Percentiles rank a stretch among this genome's conserved stretches.
Evolutionary conservation across 2,329 filamentous ascomycete genomes (phyloP).

Genomic region (Escovopsis sp.): DNA sequence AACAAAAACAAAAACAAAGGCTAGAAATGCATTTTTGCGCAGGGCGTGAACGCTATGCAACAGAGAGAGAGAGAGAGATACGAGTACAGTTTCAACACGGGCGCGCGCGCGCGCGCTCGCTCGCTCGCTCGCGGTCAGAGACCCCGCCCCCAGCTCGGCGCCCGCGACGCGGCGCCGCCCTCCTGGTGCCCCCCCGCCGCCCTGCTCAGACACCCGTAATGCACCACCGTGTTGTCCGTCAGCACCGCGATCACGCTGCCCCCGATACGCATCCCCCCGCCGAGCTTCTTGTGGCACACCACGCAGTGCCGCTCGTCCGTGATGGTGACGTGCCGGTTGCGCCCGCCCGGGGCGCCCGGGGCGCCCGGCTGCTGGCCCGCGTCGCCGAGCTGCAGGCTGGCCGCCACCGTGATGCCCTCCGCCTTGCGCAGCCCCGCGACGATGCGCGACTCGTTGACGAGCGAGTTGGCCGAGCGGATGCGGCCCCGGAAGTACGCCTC

Average conservation of each 20-base stretch:
- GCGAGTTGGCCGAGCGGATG: conserved; percentile 71
- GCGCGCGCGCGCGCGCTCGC: no score
- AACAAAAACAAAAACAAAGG: not conserved
- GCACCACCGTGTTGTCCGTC: conserved; percentile 68
- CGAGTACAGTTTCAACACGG: no score
- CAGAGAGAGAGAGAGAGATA: no score
- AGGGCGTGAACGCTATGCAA: not conserved
- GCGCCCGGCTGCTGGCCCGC: conserved; percentile 15
- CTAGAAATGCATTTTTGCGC: not conserved
- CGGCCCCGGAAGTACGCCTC: conserved; percentile 85
- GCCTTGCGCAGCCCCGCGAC: conserved; percentile 63
- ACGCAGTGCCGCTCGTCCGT: conserved; percentile 80
- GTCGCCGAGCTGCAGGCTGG: conserved; percentile 59
- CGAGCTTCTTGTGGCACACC: conserved; percentile 85
- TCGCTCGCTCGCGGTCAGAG: conserved; percentile 13
- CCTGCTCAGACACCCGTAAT: conserved; percentile 60
- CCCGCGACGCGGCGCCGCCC: conserved; percentile 15
- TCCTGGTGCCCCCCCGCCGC: conserved; percentile 24
- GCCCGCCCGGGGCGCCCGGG: conserved; percentile 29
- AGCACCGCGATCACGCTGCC: conserved; percentile 83
- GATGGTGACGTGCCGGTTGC: conserved; percentile 58
- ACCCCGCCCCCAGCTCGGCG: conserved; percentile 23
- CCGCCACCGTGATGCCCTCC: conserved; percentile 64
- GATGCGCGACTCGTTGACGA: conserved; percentile 68
- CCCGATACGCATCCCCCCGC: conserved; percentile 70